phyloP scores from a whole-genome alignment of 164 flowering plant species.

The Nelumbo lutea region DNA sequence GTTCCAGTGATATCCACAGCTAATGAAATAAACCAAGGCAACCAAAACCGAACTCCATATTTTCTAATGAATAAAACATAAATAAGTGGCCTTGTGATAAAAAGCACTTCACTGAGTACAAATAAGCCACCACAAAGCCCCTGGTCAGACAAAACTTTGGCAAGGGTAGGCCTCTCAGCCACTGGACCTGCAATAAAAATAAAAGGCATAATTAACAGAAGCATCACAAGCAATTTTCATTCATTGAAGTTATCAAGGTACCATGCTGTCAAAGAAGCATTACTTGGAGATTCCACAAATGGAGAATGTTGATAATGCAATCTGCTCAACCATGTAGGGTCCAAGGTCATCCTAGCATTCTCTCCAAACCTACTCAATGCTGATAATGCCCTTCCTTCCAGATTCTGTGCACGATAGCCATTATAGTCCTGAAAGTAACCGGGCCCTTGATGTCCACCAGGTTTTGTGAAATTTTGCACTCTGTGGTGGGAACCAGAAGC shows the following conservation, averaged over 20 bases:
- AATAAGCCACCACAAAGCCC: slow-evolving; percentile 68
- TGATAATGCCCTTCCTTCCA: slow-evolving; percentile 72
- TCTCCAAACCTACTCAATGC: slow-evolving; percentile 80
- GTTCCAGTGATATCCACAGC: slow-evolving; percentile 59
- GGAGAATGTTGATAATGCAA: slow-evolving; percentile 41
- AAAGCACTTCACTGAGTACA: slow-evolving; percentile 61
- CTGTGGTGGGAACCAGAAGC: slow-evolving; percentile 24
- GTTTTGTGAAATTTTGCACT: slow-evolving; percentile 21
- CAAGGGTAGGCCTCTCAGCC: slow-evolving; percentile 48
- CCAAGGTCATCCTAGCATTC: slow-evolving; percentile 62
- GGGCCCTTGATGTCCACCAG: slow-evolving; percentile 29
- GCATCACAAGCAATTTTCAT: background rate
- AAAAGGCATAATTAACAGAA: background rate
- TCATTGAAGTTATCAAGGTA: background rate
- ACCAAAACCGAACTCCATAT: slow-evolving; percentile 86
- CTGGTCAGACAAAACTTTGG: slow-evolving; percentile 57
- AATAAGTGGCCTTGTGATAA: slow-evolving; percentile 75
- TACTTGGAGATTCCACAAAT: slow-evolving; percentile 46
- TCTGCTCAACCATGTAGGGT: slow-evolving; percentile 57
- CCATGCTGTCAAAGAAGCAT: slow-evolving; percentile 3
- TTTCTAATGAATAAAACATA: slow-evolving; percentile 81
- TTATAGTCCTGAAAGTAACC: slow-evolving; percentile 21
- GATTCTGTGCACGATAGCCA: slow-evolving; percentile 38
- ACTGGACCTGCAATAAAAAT: slow-evolving; percentile 31
- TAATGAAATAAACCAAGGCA: slow-evolving; percentile 80